These are phyloP conservation scores for Pinus tabuliformis DNA, from an alignment of 75 land plant genomes.

Conservation along the genomic window DNA sequence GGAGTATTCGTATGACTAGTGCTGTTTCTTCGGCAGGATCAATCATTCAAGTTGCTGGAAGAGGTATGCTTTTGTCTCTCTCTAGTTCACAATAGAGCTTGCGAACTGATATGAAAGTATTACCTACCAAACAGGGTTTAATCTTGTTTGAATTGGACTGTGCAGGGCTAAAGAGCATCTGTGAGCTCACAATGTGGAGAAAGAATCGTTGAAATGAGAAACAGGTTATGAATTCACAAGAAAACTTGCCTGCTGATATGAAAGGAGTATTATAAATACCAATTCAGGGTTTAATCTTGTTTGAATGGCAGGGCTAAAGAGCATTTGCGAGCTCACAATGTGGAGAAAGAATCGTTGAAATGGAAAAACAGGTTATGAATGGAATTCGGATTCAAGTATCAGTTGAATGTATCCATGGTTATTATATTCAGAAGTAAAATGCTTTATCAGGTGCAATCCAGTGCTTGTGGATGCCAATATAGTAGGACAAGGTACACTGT, in stretches of 20 bases:
- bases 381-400: background rate
- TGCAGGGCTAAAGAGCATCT: conserved; percentile 4
- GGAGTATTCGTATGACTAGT: background rate
- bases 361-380: background rate
- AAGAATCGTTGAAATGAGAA: background rate
- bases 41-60: conserved; percentile 7
- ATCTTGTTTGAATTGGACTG: background rate
- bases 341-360: background rate
- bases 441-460: too few relatives aligned
- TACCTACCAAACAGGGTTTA: background rate
- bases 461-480: too few relatives aligned
- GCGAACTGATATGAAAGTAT: background rate
- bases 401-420: background rate
- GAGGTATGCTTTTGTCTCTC: background rate
- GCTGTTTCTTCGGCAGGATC: background rate
- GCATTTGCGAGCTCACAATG: background rate
- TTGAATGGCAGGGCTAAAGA: conserved; percentile 4
- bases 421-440: background rate
- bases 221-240: background rate
- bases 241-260: background rate
- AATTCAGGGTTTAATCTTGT: background rate
- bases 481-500: too few relatives aligned
- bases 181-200: background rate
- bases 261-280: background rate
- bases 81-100: background rate